Evolutionary conservation across 345 rosid species (phyloP), one percentile per base, ranked within the genome.

Genomic region (Erysimum cheiranthoides): DNA sequence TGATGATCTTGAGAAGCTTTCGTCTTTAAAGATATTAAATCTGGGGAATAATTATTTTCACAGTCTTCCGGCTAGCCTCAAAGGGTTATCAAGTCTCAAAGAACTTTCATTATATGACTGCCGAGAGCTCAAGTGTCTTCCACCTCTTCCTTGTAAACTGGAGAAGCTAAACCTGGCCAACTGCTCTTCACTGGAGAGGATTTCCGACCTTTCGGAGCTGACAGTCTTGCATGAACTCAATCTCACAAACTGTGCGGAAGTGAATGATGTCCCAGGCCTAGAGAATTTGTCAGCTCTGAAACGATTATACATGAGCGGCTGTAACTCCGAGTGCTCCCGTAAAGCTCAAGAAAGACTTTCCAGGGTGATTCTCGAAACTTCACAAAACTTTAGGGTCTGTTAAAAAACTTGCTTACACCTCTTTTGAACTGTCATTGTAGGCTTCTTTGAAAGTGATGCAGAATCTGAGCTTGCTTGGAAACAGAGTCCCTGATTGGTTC

Each of bases 401-500:
- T n/a, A 21, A n/a, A 14, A 69, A 57, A 27, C 46, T 36, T 68
- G n/a, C 60, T 70, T 70, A 21, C 25, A 21, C 25, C 25, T 21
- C 25, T 21, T 21, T 21, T 21, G 25, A 21, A 21, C 16, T 49
- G 8, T 65, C n/a, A 45, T 8, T 57, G 67, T 78, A 88, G 90
- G 89, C 58, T 61, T 72, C 53, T 68, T 38, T 88, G 71, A 89
- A 75, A 80, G 71, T 76, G 57, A 27, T 89, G 35, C 46, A 25
- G 69, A 54, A 77, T 72, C 74, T 86, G 35, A 85, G 89, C 61
- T 64, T 91, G 63, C 92, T 92, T 12, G 94, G 92, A 58, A 83
- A 85, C 56, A 75, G 60, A 42, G 62, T 85, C 42, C 94, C 94
- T 7, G 53, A 70, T 42, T 91, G 93, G 93, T 84, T 87, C 71